A percentile compares a stretch with the other conserved stretches of the same genome.
Evolutionary conservation across 2,329 filamentous ascomycete genomes (phyloP).

Genomic region (Alternaria brassicicola): DNA sequence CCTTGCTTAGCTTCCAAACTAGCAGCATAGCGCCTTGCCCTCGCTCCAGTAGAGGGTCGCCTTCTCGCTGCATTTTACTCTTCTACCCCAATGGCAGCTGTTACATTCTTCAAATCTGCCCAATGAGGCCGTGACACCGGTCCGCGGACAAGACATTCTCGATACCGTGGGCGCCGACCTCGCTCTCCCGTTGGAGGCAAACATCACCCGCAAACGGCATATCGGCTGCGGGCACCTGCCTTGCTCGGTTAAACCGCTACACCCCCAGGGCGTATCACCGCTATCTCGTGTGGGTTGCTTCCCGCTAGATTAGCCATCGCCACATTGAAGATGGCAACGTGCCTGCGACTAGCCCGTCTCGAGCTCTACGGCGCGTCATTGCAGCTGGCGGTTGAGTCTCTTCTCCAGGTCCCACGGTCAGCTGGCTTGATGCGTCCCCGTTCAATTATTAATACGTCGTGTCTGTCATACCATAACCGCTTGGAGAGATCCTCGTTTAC

Average conservation of each 20-base stretch:
- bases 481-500: background rate
- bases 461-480: background rate
- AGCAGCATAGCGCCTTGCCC: background rate
- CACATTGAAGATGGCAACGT: conserved; percentile 2
- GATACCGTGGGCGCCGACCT: background rate
- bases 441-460: background rate
- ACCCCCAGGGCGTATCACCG: background rate
- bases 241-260: conserved; percentile 7
- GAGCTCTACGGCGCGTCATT: background rate
- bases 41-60: background rate
- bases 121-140: background rate
- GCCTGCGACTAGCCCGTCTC: conserved; percentile 4
- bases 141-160: background rate
- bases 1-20: background rate
- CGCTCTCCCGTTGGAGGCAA: background rate
- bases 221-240: background rate
- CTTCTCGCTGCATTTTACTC: background rate
- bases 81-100: background rate
- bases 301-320: conserved; percentile 2
- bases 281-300: conserved; percentile 1
- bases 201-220: background rate
- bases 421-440: background rate
- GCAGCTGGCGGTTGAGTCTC: background rate
- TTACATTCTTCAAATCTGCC: background rate
- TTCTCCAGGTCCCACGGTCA: background rate